Base-by-base conservation (phyloP, 2,329 filamentous ascomycete genomes). In the Fusarium cicatricum region DNA sequence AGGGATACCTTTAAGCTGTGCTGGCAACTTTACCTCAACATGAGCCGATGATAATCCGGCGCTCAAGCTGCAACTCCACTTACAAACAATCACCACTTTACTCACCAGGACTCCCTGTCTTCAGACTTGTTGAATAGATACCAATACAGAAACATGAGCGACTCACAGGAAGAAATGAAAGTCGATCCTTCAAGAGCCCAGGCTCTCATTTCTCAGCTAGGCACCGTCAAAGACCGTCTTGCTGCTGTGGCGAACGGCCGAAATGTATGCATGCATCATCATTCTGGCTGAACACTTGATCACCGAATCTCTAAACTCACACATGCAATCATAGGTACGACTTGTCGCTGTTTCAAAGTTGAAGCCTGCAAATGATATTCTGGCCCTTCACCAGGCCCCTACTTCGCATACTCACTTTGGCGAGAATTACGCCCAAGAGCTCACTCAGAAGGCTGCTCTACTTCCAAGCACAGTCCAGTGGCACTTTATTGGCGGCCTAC, bases 401-500 rank as follows among this genome's bases (percentile, higher is more conserved):
- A 74, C 78, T 26, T 74, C 78, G 1, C 90, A 93, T 49, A 66
- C 81, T 15, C 91, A 99, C 77, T 98, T 98, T 74, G 95, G 95
- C 68, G 95, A 99, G 78, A 99, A 99, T 80, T 99, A 99, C 78
- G 83, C 90, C 4, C 90, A 94, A 76, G 95, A 99, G 75, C 84
- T 99, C 48, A 82, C 84, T 55, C 90, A 96, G 73, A 99, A 99
- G 76, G 89, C 92, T 2, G 83, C 84, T 31, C 73, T 97, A 16
- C 84, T 99, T 11, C 94, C 95, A 0, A 77, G 78, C 38, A 83
- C 82, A 29, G 90, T 99, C 64, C 83, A 84, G 68, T 99, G 95
- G 95, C 95, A 99, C 76, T 97, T 98, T 75, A 99, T 98, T 72
- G 95, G 95, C 33, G 92, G 90, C 0, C 78, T 99, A 33, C 95